Base-by-base conservation (phyloP, 2,329 filamentous ascomycete species). In the Colletotrichum sp. region DNA sequence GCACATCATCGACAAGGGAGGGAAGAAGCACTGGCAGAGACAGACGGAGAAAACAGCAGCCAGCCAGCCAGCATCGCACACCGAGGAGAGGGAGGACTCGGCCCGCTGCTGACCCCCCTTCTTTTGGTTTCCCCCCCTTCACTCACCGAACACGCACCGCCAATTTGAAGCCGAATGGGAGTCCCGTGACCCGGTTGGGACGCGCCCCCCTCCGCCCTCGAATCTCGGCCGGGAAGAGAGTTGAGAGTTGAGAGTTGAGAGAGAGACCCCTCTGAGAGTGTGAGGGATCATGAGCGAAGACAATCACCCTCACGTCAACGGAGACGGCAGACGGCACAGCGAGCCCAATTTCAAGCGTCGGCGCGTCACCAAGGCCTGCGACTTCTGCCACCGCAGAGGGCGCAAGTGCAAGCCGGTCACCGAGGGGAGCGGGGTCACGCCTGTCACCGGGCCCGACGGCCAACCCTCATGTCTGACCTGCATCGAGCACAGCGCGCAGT, bases 331-430 rank as follows among this genome's bases (percentile, higher is more conserved):
- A n/a, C 55, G 73, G 43, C 69, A 68, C 32, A 69, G 69, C 62
- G 73, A 75, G 56, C 73, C 73, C 12, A 58, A 43, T 24, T 26
- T 77, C 32, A 77, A 77, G 62, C 71, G 76, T 4, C 71, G 76
- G 5, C 76, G 76, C 59, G 75, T 77, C 69, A 77, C 76, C 36
- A 77, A 77, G 66, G 76, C 76, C 43, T 77, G 76, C 63, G 76
- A 77, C 58, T 77, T 77, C 10, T 77, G 76, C 9, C 76, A 77
- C 21, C 75, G 76, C 3, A 32, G 76, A 24, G 76, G 76, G 14
- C 75, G 76, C 13, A 77, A 77, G 34, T 77, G 76, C 76, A 77
- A 77, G 75, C 75, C 75, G 4, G 74, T 64, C 14, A 67, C 72
- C n/a, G 65, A 43, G 14, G 63, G 48, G 36, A 64, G 65, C 65